phyloP scores from a whole-genome alignment of 2,329 filamentous ascomycete species.

The Kalmusia sp. region DNA sequence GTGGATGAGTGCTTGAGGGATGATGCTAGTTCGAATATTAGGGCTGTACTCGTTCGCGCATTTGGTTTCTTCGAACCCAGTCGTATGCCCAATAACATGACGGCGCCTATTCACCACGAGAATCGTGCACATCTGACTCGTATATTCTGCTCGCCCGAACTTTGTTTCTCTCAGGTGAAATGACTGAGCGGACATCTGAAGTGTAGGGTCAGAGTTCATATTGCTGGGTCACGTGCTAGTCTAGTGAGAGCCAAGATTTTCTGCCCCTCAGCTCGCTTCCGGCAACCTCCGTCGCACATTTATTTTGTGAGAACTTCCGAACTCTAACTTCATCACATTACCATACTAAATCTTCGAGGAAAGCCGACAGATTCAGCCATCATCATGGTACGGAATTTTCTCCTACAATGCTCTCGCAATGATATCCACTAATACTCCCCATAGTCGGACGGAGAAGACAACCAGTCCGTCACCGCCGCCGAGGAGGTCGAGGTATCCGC shows the following conservation, averaged over 20 bases:
- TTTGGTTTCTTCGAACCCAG: no score
- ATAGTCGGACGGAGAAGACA: slow-evolving; percentile 99
- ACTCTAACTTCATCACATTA: slow-evolving; percentile 3
- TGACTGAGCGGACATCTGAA: neutral
- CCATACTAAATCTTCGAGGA: slow-evolving; percentile 50
- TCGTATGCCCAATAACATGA: no score
- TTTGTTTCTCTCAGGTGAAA: no score
- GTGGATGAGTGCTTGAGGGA: no score
- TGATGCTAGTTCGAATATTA: no score
- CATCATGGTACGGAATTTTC: slow-evolving; percentile 48
- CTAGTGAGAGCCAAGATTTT: slow-evolving; percentile 2
- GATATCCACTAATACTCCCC: slow-evolving; percentile 23
- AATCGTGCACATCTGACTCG: no score
- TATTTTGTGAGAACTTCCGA: slow-evolving; percentile 1
- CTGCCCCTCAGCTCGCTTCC: slow-evolving; percentile 1
- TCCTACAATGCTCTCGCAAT: neutral
- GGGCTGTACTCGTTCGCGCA: no score
- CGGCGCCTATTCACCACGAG: no score
- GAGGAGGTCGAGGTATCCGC: slow-evolving; percentile 95
- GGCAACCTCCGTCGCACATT: slow-evolving; percentile 6
- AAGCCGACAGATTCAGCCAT: slow-evolving; percentile 49
- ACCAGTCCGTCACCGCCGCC: slow-evolving; percentile 76
- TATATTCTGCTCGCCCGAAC: no score
- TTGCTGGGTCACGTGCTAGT: no score
- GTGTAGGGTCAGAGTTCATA: neutral